Conservation (phyloP, 495 filamentous ascomycete genomes). For the Aspergillus avenaceus region DNA sequence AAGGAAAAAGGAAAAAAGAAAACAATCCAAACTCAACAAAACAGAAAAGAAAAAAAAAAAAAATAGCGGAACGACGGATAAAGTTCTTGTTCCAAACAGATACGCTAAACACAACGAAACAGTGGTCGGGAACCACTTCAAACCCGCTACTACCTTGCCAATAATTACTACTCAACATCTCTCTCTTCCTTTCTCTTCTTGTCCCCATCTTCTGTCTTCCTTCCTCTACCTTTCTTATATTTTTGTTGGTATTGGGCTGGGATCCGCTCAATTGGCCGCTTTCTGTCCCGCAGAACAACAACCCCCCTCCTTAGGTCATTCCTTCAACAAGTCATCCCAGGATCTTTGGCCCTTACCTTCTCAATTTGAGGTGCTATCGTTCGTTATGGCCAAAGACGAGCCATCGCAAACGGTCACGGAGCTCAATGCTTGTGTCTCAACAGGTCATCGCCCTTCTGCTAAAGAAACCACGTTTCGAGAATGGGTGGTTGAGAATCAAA, state of each 20-base stretch:
- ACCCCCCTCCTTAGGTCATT: conserved; percentile 13
- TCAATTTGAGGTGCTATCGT: conserved; percentile 1
- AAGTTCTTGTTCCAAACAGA: background rate
- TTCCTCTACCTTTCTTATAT: background rate
- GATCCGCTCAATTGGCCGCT: conserved; percentile 14
- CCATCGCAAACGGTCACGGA: conserved; percentile 28
- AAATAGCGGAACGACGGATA: conserved; percentile 10
- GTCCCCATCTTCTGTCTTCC: conserved; percentile 10
- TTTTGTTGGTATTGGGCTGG: too few species aligned
- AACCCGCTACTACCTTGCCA: too few species aligned
- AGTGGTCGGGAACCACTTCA: conserved; percentile 16
- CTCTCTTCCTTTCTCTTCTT: background rate
- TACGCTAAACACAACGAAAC: background rate
- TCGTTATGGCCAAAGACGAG: conserved; percentile 33
- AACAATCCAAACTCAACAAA: background rate
- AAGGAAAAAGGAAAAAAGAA: too few species aligned
- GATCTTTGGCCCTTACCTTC: conserved; percentile 10
- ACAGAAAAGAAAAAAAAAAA: background rate
- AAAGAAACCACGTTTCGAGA: conserved; percentile 47
- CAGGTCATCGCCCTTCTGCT: conserved; percentile 20
- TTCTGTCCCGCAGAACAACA: conserved; percentile 15
- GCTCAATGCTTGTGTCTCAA: conserved; percentile 43
- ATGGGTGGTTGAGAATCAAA: conserved; percentile 51
- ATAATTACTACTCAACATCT: too few species aligned
- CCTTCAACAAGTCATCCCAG: too few species aligned